These are phyloP conservation scores for Aspergillus tamarii DNA, from an alignment of 2,329 filamentous ascomycete genomes.

Conservation along the genomic window DNA sequence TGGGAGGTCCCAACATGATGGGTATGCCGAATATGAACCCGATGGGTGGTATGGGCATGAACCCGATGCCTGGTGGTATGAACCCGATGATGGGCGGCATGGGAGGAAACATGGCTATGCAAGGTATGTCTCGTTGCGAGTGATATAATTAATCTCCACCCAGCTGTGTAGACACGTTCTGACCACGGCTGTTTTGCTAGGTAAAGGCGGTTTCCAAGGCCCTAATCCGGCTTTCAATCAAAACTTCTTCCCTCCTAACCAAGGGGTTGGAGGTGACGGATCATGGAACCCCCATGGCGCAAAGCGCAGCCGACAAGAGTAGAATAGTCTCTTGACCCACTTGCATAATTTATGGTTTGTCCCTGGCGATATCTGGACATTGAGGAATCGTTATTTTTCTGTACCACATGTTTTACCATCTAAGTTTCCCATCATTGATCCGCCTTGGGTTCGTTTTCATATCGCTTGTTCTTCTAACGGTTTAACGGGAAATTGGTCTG, in stretches of 20 bases:
- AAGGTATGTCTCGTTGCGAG: constrained; percentile 43
- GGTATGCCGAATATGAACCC: constrained; percentile 56
- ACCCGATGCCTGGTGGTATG: constrained; percentile 59
- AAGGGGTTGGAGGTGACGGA: constrained; percentile 55
- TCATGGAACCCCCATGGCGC: constrained; percentile 81
- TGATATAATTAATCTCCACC: neutral
- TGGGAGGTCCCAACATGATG: constrained; percentile 61
- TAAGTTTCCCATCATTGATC: constrained; percentile 16
- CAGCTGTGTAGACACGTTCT: constrained; percentile 15
- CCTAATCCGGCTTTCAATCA: constrained; percentile 74
- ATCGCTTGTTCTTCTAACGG: constrained; percentile 13
- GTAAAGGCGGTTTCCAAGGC: constrained; percentile 64
- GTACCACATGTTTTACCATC: constrained; percentile 18
- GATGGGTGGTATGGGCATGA: constrained; percentile 59
- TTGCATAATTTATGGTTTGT: constrained; percentile 12
- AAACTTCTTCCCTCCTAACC: constrained; percentile 66
- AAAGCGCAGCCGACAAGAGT: constrained; percentile 77
- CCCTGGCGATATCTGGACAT: constrained; percentile 11
- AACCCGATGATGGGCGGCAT: constrained; percentile 60
- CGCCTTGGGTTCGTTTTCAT: constrained; percentile 10
- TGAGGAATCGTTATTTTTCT: constrained; percentile 10
- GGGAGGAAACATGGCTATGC: constrained; percentile 52
- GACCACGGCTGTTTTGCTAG: constrained; percentile 29
- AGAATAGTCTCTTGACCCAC: constrained; percentile 21
- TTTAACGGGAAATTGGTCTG: constrained; percentile 24